phyloP scores from a whole-genome alignment of 2,329 filamentous ascomycete genomes.

The Erysiphe pulchra region DNA sequence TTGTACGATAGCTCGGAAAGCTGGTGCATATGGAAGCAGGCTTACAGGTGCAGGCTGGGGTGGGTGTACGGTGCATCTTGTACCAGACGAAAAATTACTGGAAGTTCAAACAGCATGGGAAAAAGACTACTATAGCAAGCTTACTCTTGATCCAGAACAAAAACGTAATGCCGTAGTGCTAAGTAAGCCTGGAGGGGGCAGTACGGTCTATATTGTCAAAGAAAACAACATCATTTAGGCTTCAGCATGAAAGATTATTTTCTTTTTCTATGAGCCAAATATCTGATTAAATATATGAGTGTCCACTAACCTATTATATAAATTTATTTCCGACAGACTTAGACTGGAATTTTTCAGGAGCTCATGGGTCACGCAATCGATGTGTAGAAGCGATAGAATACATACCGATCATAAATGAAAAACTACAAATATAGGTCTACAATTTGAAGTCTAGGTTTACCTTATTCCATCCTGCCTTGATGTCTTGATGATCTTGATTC shows the following conservation, averaged over 20 bases:
- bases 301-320: no score
- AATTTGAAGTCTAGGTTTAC: constrained; percentile 14
- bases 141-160: constrained; percentile 38
- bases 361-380: no score
- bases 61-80: constrained; percentile 81
- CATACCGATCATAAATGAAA: not conserved
- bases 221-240: not conserved
- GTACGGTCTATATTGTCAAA: constrained; percentile 23
- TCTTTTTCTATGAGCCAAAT: no score
- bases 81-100: constrained; percentile 60
- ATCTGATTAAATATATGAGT: no score
- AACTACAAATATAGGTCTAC: constrained; percentile 1
- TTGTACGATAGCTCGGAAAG: constrained; percentile 50
- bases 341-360: no score
- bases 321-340: no score
- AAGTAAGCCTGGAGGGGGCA: constrained; percentile 61
- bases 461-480: constrained; percentile 9
- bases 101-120: constrained; percentile 54
- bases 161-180: constrained; percentile 61
- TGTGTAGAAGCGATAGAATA: no score
- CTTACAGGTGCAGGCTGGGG: constrained; percentile 93
- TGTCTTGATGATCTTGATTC: not conserved
- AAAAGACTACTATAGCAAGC: constrained; percentile 57
- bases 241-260: not conserved
- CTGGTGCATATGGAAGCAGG: constrained; percentile 62